Conservation (phyloP, 2,329 filamentous ascomycete genomes). For the Reticulascus tulasneorum region DNA sequence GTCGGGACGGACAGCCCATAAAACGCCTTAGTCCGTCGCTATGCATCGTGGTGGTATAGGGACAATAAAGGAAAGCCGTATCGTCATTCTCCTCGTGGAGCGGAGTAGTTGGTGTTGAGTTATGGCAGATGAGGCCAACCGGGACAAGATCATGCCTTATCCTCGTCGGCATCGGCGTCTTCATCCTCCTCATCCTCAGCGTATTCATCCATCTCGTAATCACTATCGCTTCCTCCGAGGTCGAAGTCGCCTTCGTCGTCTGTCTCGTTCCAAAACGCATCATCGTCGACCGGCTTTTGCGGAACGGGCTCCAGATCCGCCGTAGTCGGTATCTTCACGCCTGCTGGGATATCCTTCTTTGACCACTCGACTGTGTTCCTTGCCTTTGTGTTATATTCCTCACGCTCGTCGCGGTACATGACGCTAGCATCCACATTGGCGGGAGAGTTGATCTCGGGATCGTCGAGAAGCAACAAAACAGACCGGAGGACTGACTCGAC, state of each 20-base stretch:
- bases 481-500: slow-evolving; percentile 94
- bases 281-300: slow-evolving; percentile 61
- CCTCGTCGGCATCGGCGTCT: slow-evolving; percentile 47
- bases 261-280: slow-evolving; percentile 77
- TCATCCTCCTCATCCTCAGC: slow-evolving; percentile 56
- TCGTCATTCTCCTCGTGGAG: not conserved
- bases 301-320: slow-evolving; percentile 57
- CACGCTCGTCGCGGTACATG: slow-evolving; percentile 70
- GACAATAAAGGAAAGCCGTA: too few relatives aligned
- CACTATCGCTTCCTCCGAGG: slow-evolving; percentile 64
- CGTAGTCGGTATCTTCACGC: slow-evolving; percentile 77
- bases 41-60: too few relatives aligned
- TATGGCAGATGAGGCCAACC: too few relatives aligned
- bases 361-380: slow-evolving; percentile 67
- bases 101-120: not conserved
- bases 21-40: slow-evolving; percentile 16
- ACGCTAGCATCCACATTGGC: slow-evolving; percentile 94
- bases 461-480: slow-evolving; percentile 85
- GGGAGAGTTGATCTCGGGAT: slow-evolving; percentile 88
- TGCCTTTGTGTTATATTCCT: slow-evolving; percentile 67
- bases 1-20: slow-evolving; percentile 8
- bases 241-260: slow-evolving; percentile 72
- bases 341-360: slow-evolving; percentile 74
- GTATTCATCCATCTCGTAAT: slow-evolving; percentile 58
- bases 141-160: slow-evolving; percentile 4